Conservation (phyloP, 169 alveolate species). For the Perkinsus olseni region DNA sequence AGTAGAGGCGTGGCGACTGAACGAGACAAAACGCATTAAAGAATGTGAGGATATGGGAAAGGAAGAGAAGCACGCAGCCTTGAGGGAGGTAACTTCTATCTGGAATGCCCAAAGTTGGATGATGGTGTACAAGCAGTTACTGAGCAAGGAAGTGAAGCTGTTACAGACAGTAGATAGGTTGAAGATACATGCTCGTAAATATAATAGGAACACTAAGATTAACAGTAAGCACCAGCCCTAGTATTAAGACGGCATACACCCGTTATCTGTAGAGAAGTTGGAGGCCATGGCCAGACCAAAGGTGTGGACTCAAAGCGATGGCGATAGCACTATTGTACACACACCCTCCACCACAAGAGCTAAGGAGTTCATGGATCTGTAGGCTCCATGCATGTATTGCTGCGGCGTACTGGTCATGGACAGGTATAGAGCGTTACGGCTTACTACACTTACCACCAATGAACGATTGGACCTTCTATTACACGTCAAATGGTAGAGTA, state of each 20-base stretch:
- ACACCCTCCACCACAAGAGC: conserved; percentile 74
- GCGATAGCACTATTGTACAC: conserved; percentile 74
- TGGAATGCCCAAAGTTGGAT: conserved; percentile 9
- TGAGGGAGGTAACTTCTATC: not conserved
- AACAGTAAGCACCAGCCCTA: conserved; percentile 37
- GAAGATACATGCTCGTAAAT: conserved; percentile 65
- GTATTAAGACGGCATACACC: not conserved
- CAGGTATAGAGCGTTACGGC: conserved; percentile 61
- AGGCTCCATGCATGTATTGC: not conserved
- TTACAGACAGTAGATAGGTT: conserved; percentile 77
- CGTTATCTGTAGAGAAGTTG: not conserved
- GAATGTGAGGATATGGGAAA: conserved; percentile 43
- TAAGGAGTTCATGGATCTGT: conserved; percentile 69
- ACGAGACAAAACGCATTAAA: conserved; percentile 71
- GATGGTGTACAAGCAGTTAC: conserved; percentile 48
- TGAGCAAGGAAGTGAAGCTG: conserved; percentile 75
- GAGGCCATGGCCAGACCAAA: conserved; percentile 73
- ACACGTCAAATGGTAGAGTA: conserved; percentile 55
- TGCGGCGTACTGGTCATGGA: not conserved
- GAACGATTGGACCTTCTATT: conserved; percentile 76
- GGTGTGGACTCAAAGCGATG: conserved; percentile 74
- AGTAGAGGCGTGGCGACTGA: conserved; percentile 74
- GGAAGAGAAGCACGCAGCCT: conserved; percentile 60
- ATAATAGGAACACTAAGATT: conserved; percentile 71
- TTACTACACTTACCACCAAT: conserved; percentile 62